phyloP scores from a whole-genome alignment of 768 basidiomycete species.

The Phanerochaete carnosa region DNA sequence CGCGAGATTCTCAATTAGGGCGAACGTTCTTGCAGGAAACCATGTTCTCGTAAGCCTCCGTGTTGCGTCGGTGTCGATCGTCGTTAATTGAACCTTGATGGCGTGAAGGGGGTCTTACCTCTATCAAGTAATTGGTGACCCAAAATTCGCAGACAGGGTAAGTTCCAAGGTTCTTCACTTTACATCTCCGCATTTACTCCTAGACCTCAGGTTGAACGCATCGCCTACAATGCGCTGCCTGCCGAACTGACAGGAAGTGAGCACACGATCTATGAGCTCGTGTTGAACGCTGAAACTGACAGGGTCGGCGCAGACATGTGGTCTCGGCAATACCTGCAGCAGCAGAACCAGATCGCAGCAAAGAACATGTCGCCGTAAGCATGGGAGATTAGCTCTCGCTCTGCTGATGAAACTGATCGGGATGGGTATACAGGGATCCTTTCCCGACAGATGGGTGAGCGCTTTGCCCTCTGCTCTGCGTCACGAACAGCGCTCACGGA shows the following conservation, averaged over 20 bases:
- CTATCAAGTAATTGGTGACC: conserved; percentile 54
- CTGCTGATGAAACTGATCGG: background rate
- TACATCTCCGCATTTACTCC: background rate
- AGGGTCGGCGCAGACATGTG: conserved; percentile 42
- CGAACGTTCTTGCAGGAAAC: conserved; percentile 39
- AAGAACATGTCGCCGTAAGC: conserved; percentile 50
- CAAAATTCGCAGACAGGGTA: conserved; percentile 47
- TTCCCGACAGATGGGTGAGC: conserved; percentile 50
- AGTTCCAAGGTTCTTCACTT: conserved; percentile 10
- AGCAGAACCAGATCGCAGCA: conserved; percentile 55
- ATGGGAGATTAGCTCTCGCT: conserved; percentile 13
- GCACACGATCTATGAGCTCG: background rate
- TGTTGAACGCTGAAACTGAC: background rate
- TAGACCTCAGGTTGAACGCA: conserved; percentile 36
- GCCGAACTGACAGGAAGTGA: conserved; percentile 44
- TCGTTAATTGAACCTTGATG: background rate
- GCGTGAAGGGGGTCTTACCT: conserved; percentile 45
- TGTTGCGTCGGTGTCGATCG: background rate
- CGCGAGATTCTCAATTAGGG: background rate
- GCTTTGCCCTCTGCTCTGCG: background rate
- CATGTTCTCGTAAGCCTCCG: conserved; percentile 49
- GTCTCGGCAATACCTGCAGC: conserved; percentile 56
- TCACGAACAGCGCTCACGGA: background rate
- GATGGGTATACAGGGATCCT: conserved; percentile 36
- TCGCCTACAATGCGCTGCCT: conserved; percentile 50